Percentiles rank a stretch among this genome's conserved stretches.
Conservation (phyloP, 352 stramenopile genomes). For the Pythium biforme region DNA sequence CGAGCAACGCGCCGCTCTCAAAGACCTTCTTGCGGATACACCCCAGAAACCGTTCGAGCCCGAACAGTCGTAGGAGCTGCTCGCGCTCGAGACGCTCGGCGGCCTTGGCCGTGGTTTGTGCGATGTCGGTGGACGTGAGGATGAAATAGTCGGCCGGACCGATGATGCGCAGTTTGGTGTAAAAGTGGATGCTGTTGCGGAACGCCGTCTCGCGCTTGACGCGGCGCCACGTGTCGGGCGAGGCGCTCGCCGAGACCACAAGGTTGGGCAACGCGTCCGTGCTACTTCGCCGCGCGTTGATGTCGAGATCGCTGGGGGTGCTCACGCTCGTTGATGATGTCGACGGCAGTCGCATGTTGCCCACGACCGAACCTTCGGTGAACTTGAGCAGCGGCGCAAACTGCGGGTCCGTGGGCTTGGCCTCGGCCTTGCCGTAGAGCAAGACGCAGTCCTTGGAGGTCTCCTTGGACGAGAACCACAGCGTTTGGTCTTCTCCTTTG, state of each 20-base stretch:
- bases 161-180: conserved; percentile 29
- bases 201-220: conserved; percentile 33
- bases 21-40: conserved; percentile 30
- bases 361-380: conserved; percentile 26
- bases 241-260: conserved; percentile 9
- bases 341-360: conserved; percentile 18
- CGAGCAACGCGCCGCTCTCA: conserved; percentile 24
- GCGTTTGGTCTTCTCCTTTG: conserved; percentile 20
- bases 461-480: conserved; percentile 30
- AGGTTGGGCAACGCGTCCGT: conserved; percentile 5
- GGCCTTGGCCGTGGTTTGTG: conserved; percentile 21
- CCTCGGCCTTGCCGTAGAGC: conserved; percentile 27
- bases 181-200: conserved; percentile 26
- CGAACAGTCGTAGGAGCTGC: conserved; percentile 14
- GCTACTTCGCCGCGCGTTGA: background rate
- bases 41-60: conserved; percentile 27
- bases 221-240: conserved; percentile 25
- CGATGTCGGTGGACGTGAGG: conserved; percentile 24
- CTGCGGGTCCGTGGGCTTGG: conserved; percentile 22
- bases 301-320: background rate
- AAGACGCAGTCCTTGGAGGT: conserved; percentile 28
- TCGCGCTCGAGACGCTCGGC: conserved; percentile 25
- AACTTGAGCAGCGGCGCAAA: conserved; percentile 24
- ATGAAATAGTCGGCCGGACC: conserved; percentile 31
- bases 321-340: background rate